Evolutionary conservation across 768 basidiomycete species (phyloP).

Genomic region (Harrya chromipes): DNA sequence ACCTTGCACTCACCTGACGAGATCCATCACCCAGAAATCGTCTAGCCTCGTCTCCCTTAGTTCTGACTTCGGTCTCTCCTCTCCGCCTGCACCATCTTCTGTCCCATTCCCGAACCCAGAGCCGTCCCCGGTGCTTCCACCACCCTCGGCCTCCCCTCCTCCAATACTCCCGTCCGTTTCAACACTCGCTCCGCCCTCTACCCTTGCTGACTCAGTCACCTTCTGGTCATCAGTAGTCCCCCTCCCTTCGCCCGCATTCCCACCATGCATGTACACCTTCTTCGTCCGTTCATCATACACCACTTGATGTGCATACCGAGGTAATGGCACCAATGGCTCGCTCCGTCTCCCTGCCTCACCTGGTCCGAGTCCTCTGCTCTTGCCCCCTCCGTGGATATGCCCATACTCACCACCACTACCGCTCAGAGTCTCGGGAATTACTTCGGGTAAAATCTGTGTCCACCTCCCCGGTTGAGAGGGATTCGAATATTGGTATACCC

Average conservation of each 20-base stretch:
- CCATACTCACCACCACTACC: not conserved
- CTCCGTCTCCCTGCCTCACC: constrained; percentile 1
- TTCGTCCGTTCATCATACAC: constrained; percentile 62
- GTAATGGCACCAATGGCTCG: constrained; percentile 42
- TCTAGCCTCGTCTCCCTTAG: constrained; percentile 52
- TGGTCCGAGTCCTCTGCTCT: not conserved
- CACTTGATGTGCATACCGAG: constrained; percentile 78
- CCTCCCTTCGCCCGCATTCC: constrained; percentile 55
- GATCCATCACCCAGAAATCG: constrained; percentile 76
- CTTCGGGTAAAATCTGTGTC: constrained; percentile 52
- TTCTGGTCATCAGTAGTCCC: constrained; percentile 20
- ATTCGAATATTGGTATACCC: constrained; percentile 62
- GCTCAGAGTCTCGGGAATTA: constrained; percentile 3
- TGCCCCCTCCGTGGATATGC: not conserved
- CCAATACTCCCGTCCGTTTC: not conserved
- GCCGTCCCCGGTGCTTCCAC: not conserved
- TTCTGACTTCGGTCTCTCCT: constrained; percentile 2
- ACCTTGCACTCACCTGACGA: constrained; percentile 50
- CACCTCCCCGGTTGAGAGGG: constrained; percentile 57
- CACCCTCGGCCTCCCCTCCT: not conserved
- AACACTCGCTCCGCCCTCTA: not conserved
- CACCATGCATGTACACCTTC: constrained; percentile 69
- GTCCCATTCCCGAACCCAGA: constrained; percentile 2
- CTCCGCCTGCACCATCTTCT: constrained; percentile 14
- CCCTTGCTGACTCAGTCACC: constrained; percentile 14